Conservation (phyloP, 1,284 basidiomycete genomes). For the Apiotrichum gamsii region DNA sequence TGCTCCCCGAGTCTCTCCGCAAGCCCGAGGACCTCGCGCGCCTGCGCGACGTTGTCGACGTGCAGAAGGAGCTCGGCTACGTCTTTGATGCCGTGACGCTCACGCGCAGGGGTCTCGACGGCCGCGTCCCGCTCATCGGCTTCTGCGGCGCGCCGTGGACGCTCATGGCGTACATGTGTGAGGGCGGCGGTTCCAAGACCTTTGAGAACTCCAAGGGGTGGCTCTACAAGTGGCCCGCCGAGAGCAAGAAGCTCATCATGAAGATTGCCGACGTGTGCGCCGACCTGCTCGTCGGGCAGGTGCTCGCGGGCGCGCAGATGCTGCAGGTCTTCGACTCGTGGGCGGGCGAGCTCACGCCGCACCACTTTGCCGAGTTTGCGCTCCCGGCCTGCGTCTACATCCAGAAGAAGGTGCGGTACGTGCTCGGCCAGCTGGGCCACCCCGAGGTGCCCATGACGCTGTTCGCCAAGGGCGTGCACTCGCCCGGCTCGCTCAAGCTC, state of each 20-base stretch:
- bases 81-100: conserved; percentile 82
- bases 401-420: conserved; percentile 55
- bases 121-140: conserved; percentile 86
- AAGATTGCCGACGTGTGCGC: conserved; percentile 77
- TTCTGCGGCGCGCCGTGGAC: conserved; percentile 97
- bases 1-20: conserved; percentile 74
- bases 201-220: conserved; percentile 84
- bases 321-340: conserved; percentile 94
- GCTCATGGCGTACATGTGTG: conserved; percentile 92
- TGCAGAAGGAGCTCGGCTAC: conserved; percentile 76
- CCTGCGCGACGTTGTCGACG: conserved; percentile 61
- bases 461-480: conserved; percentile 89
- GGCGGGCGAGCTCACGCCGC: conserved; percentile 79
- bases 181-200: conserved; percentile 83
- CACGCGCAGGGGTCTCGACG: conserved; percentile 68
- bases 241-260: conserved; percentile 66
- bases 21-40: conserved; percentile 65
- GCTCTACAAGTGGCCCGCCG: conserved; percentile 80
- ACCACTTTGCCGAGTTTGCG: conserved; percentile 67
- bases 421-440: conserved; percentile 56
- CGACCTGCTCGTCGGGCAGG: conserved; percentile 81
- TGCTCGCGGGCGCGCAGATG: conserved; percentile 87
- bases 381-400: conserved; percentile 47
- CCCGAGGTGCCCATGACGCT: conserved; percentile 71
- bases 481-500: conserved; percentile 38